A percentile compares a stretch with the other conserved stretches of the same genome.
These are phyloP conservation scores for Leccinum subrobustum DNA, from an alignment of 1,284 basidiomycete genomes.

Conservation along the genomic window DNA sequence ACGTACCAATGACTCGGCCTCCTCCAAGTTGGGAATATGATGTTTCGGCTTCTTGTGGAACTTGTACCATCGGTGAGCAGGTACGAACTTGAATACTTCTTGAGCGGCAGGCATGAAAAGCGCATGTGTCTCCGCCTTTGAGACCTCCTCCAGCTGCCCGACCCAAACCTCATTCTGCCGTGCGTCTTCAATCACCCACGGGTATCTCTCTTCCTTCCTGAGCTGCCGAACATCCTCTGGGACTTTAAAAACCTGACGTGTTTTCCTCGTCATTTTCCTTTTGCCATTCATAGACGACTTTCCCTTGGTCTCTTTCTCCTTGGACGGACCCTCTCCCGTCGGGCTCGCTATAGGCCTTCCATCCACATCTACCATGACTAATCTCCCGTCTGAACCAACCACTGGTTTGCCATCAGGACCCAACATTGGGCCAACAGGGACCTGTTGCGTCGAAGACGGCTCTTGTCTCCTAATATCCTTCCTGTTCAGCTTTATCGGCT, in stretches of 20 bases:
- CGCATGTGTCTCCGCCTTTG: conserved; percentile 60
- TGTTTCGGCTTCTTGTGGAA: conserved; percentile 82
- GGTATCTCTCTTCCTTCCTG: conserved; percentile 80
- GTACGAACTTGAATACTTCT: conserved; percentile 81
- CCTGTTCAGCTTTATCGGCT: conserved; percentile 81
- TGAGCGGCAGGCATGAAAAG: conserved; percentile 76
- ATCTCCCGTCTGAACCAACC: conserved; percentile 66
- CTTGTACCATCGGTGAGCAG: conserved; percentile 86
- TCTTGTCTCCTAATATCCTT: conserved; percentile 70
- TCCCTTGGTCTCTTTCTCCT: conserved; percentile 47
- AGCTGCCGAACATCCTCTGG: conserved; percentile 67
- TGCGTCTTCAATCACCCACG: conserved; percentile 87
- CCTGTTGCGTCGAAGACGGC: conserved; percentile 36
- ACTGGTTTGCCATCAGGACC: conserved; percentile 78
- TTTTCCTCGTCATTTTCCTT: conserved; percentile 84
- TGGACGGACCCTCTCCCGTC: conserved; percentile 36
- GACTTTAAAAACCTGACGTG: conserved; percentile 76
- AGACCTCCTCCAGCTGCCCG: conserved; percentile 75
- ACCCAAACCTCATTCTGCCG: conserved; percentile 69
- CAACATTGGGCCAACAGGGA: conserved; percentile 66
- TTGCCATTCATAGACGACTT: conserved; percentile 47
- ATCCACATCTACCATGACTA: conserved; percentile 79
- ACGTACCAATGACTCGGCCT: conserved; percentile 72
- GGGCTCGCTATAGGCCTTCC: conserved; percentile 63
- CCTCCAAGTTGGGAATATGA: conserved; percentile 63